Percentiles rank a stretch among this genome's conserved stretches.
phyloP scores from a whole-genome alignment of 495 filamentous ascomycete genomes.

The Penicillium coprophilum region DNA sequence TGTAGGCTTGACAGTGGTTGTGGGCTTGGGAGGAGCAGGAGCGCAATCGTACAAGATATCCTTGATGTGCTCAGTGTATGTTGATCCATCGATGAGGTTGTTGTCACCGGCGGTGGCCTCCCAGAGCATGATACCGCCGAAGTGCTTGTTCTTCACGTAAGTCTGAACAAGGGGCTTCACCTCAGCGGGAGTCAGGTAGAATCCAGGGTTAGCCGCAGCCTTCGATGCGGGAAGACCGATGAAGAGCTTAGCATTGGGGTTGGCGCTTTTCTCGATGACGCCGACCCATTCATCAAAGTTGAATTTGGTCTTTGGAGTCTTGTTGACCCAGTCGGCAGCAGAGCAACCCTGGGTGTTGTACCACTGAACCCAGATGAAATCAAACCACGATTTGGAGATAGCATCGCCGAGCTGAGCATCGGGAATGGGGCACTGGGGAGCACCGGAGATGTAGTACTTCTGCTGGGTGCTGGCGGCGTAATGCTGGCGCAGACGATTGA shows the following conservation, averaged over 20 bases:
- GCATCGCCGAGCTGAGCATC: conserved; percentile 55
- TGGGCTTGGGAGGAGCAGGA: conserved; percentile 22
- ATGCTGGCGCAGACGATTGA: conserved; percentile 50
- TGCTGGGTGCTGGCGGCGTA: conserved; percentile 47
- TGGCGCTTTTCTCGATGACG: conserved; percentile 57
- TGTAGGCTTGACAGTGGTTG: conserved; percentile 16
- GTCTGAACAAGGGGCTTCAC: conserved; percentile 47
- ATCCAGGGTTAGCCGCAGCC: conserved; percentile 30
- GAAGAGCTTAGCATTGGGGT: conserved; percentile 61
- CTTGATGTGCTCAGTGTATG: conserved; percentile 47
- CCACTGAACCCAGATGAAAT: conserved; percentile 71
- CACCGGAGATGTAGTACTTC: conserved; percentile 61
- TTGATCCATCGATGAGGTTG: conserved; percentile 45
- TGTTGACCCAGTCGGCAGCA: conserved; percentile 47
- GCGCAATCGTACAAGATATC: conserved; percentile 38
- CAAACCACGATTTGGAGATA: conserved; percentile 51
- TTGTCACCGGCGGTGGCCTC: conserved; percentile 58
- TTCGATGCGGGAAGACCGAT: conserved; percentile 59
- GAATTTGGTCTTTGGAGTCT: too few relatives aligned
- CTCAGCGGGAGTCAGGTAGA: conserved; percentile 51
- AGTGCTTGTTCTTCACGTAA: conserved; percentile 49
- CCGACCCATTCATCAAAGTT: conserved; percentile 66
- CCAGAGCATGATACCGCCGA: conserved; percentile 74
- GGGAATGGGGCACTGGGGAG: conserved; percentile 63
- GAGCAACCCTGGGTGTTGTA: conserved; percentile 63